Evolutionary conservation across 345 rosid genomes (phyloP).

Genomic region (Viola odorata): DNA sequence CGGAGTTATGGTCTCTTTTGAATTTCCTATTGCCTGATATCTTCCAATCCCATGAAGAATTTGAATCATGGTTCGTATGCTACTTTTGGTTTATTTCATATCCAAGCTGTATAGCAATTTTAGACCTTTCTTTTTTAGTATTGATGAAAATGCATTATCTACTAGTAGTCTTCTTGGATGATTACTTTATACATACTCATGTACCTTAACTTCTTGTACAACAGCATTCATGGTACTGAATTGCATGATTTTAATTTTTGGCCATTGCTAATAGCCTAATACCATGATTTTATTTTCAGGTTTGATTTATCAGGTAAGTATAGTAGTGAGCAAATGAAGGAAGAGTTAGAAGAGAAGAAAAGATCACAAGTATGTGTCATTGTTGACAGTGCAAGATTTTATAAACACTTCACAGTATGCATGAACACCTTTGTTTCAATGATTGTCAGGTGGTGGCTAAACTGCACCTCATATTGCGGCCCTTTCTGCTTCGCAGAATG

Average conservation of each 20-base stretch:
- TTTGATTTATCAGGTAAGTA: conserved; percentile 77
- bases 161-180: background rate
- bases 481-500: conserved; percentile 93
- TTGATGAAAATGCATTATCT: background rate
- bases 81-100: background rate
- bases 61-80: conserved; percentile 77
- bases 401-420: conserved; percentile 7
- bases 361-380: conserved; percentile 52
- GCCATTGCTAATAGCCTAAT: conserved; percentile 5
- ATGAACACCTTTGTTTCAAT: conserved; percentile 12
- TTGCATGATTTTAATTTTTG: no score
- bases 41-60: conserved; percentile 86
- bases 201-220: no score
- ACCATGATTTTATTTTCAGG: conserved; percentile 36
- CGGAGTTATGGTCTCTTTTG: conserved; percentile 97
- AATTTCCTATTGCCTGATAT: conserved; percentile 93
- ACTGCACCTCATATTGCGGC: conserved; percentile 89
- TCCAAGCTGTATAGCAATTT: no score
- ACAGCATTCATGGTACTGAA: no score
- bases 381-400: background rate
- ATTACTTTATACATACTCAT: no score
- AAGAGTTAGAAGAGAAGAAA: conserved; percentile 80
- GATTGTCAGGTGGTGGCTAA: conserved; percentile 71
- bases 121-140: background rate
- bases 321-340: conserved; percentile 39